Conservation (phyloP, 306 rosid genomes). For the Quercus robur region DNA sequence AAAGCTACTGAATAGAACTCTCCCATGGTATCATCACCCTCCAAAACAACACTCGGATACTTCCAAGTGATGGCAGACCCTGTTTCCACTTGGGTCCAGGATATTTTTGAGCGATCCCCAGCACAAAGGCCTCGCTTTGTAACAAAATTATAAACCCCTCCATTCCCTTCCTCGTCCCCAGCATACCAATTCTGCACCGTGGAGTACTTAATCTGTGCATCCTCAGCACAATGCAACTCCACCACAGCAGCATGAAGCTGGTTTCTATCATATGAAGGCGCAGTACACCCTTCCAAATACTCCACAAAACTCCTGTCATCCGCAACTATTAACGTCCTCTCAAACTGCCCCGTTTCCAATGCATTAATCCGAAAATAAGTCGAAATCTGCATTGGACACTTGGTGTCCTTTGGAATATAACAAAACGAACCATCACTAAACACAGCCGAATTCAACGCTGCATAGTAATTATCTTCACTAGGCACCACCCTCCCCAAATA, state of each 20-base stretch:
- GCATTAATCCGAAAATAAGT: conserved; percentile 88
- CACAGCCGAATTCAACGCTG: conserved; percentile 78
- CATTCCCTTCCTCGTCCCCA: conserved; percentile 82
- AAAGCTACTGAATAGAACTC: conserved; percentile 91
- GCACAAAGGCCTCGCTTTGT: conserved; percentile 89
- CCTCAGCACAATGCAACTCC: conserved; percentile 70
- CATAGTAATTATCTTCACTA: conserved; percentile 74
- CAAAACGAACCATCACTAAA: conserved; percentile 92
- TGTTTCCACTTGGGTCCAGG: conserved; percentile 95
- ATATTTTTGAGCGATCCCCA: conserved; percentile 69
- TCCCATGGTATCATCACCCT: conserved; percentile 87
- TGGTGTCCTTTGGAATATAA: conserved; percentile 69
- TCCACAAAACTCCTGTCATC: conserved; percentile 87
- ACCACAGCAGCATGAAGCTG: conserved; percentile 98
- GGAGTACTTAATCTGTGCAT: conserved; percentile 86
- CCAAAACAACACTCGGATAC: conserved; percentile 90
- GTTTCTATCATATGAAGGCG: conserved; percentile 83
- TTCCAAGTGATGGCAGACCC: conserved; percentile 96
- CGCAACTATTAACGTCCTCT: conserved; percentile 91
- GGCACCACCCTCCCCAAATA: conserved; percentile 81
- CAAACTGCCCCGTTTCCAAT: conserved; percentile 82
- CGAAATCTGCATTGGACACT: conserved; percentile 90
- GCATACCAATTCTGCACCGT: conserved; percentile 97
- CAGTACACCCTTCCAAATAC: conserved; percentile 94
- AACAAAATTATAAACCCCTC: conserved; percentile 79